Base-by-base conservation (phyloP, 306 rosid genomes). In the Castanea crenata region DNA sequence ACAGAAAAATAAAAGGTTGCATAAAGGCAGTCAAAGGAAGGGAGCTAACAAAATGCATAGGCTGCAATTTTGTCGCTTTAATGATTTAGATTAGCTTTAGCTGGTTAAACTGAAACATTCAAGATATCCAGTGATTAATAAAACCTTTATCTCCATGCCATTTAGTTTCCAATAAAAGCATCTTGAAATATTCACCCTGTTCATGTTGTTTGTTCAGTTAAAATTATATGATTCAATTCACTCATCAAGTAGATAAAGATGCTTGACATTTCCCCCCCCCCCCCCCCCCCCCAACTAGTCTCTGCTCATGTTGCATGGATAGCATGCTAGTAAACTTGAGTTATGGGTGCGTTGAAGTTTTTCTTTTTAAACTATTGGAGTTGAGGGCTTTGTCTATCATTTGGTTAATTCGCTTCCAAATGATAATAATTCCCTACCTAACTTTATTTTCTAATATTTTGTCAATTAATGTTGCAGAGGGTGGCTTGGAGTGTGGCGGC, bases 401-500 rank as follows among this genome's bases (percentile, higher is more conserved):
- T 27, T 20, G 12, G 41, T 29, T 63, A 61, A 61, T 61, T 61
- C 20, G 10, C 41, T 10, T 14, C 69, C 69, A 31, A 29, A 29
- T 5, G n/a, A 63, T 29, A 63, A 13, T 4, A 15, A 31, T 4
- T 63, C 65, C 51, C 38, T 57, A 1, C 68, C 57, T 16, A 35
- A 49, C 12, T 68, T 27, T 21, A 25, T 56, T 31, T 25, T 54
- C 73, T 82, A 71, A 85, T 58, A 5, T 64, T 62, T 59, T 76
- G 72, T 70, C 69, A 12, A 52, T 76, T 71, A 67, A 18, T 67
- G 69, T 68, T 85, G 89, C 73, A 93, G 97, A 92, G 88, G 79
- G 90, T 86, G 70, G 96, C 96, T 7, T 92, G 97, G 97, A 89
- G 90, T 49, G 83, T 92, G 85, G 96, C 97, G 46, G 92, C 82